A percentile compares a stretch with the other conserved stretches of the same genome.
Evolutionary conservation across 306 rosid species (phyloP).

Genomic region (Erythrophleum fordii): DNA sequence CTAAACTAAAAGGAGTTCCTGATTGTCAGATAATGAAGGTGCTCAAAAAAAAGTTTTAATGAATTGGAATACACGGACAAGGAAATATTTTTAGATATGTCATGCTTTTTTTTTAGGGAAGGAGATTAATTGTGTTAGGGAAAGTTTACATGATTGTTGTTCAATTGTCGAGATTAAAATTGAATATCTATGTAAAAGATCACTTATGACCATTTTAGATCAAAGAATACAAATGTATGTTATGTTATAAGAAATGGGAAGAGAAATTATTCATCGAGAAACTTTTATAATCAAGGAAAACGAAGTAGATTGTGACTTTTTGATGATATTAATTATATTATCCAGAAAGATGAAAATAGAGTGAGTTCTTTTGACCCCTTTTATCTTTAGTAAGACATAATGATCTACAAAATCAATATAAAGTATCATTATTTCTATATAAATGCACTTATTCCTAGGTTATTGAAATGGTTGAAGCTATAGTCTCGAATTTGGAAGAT

Average conservation of each 20-base stretch:
- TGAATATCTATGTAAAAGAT: not conserved
- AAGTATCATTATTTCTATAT: not conserved
- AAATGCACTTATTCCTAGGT: not conserved
- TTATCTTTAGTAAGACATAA: not conserved
- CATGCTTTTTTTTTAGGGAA: not conserved
- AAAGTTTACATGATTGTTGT: not conserved
- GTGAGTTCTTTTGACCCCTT: no score
- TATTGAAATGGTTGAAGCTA: not conserved
- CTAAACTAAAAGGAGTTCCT: no score
- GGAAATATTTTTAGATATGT: slow-evolving; percentile 29
- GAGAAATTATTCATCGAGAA: not conserved
- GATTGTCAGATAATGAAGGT: no score
- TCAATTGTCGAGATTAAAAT: no score
- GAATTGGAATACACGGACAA: not conserved
- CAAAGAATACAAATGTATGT: not conserved
- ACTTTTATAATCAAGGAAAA: not conserved
- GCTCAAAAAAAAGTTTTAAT: no score
- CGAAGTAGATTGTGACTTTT: not conserved
- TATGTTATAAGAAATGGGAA: not conserved
- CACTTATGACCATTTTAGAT: not conserved
- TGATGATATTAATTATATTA: not conserved
- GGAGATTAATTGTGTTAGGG: accelerated
- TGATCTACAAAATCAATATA: not conserved
- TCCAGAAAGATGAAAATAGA: not conserved
- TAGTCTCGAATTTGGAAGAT: not conserved